Percentiles rank a stretch among this genome's conserved stretches.
phyloP scores from a whole-genome alignment of 2,329 filamentous ascomycete genomes.

The Cephalotrichum gorgonifer region DNA sequence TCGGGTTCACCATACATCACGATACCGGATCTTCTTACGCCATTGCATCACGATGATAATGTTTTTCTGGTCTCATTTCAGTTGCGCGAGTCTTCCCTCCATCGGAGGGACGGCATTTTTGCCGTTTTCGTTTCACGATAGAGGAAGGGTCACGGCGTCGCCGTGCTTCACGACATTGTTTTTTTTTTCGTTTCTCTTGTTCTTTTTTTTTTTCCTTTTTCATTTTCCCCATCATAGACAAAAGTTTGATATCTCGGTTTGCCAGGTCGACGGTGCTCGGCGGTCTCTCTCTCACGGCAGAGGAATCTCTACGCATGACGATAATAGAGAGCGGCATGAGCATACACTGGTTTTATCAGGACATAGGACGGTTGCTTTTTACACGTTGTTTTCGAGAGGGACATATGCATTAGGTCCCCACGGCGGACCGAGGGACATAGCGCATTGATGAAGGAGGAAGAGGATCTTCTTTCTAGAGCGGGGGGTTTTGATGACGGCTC shows the following conservation, averaged over 20 bases:
- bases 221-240: slow-evolving; percentile 40
- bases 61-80: slow-evolving; percentile 14
- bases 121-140: slow-evolving; percentile 23
- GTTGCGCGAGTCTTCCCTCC: slow-evolving; percentile 26
- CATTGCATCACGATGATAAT: slow-evolving; percentile 6
- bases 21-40: slow-evolving; percentile 1
- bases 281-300: slow-evolving; percentile 13
- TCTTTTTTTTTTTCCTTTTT: slow-evolving; percentile 9
- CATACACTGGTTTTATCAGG: slow-evolving; percentile 5
- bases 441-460: not conserved
- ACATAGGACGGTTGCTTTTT: slow-evolving; percentile 8
- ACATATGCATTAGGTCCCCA: slow-evolving; percentile 11
- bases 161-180: slow-evolving; percentile 19
- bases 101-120: slow-evolving; percentile 24
- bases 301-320: slow-evolving; percentile 5
- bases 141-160: slow-evolving; percentile 32
- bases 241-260: slow-evolving; percentile 56
- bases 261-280: slow-evolving; percentile 3
- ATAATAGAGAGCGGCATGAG: slow-evolving; percentile 5
- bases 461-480: not conserved
- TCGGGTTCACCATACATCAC: slow-evolving; percentile 26
- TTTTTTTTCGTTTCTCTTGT: slow-evolving; percentile 11
- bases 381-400: slow-evolving; percentile 22
- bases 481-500: not conserved
- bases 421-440: slow-evolving; percentile 9